Conservation (phyloP, 768 basidiomycete genomes). For the Phanerochaete carnosa region DNA sequence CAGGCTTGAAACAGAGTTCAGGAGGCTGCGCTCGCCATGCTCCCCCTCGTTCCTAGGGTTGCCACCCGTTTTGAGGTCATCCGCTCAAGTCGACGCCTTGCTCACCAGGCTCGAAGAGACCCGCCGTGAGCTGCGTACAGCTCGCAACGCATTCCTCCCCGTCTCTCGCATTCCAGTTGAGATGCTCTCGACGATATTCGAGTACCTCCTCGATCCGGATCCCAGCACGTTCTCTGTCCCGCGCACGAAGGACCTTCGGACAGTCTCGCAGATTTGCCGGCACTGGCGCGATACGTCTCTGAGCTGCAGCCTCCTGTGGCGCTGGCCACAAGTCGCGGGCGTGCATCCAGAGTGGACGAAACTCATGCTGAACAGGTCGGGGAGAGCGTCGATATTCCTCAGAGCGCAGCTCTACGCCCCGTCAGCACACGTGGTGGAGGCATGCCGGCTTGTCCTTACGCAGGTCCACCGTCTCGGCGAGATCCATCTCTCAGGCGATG, state of each 20-base stretch:
- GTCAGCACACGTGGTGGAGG: background rate
- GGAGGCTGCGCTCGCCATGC: background rate
- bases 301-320: constrained; percentile 5
- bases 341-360: background rate
- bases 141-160: constrained; percentile 7
- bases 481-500: constrained; percentile 4
- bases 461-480: constrained; percentile 1
- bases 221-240: background rate
- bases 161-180: constrained; percentile 9
- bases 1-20: background rate
- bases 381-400: background rate
- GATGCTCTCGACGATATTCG: constrained; percentile 9
- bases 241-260: background rate
- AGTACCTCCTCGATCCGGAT: background rate
- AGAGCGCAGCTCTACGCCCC: background rate
- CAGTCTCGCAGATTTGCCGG: constrained; percentile 4
- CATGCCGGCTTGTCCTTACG: constrained; percentile 1
- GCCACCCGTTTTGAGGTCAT: background rate
- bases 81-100: constrained; percentile 1
- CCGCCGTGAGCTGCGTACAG: constrained; percentile 1
- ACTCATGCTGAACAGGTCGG: constrained; percentile 3
- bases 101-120: constrained; percentile 1
- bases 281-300: constrained; percentile 10
- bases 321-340: background rate
- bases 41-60: background rate